Evolutionary conservation across 495 filamentous ascomycete species (phyloP), one percentile per base, ranked within the genome.

Genomic region (Parathielavia hyrcaniae): DNA sequence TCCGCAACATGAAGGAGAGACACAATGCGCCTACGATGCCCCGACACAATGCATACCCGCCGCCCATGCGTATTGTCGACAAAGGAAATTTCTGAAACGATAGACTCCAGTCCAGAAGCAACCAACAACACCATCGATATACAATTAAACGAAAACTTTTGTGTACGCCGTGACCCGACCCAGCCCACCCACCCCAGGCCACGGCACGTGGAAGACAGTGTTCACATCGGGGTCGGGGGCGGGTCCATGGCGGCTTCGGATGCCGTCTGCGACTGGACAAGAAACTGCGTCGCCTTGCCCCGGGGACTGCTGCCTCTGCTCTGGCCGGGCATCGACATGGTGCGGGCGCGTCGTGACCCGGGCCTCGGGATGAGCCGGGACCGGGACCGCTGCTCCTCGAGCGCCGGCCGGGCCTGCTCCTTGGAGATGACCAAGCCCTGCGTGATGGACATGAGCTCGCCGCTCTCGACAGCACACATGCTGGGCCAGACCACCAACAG

Each of bases 361-460:
- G 66, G 64, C 34, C 66, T 46, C 11, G 64, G 49, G 20, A 63
- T 62, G 34, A 64, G 46, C 7, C 64, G 41, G 0, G 57, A 55
- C 9, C 64, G 50, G 8, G 61, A 45, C 0, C 69, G 53, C 13
- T 66, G 63, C 55, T 72, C 69, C 51, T 70, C 68, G 38, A 70
- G 59, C 2, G 69, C 69, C 0, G 69, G 64, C 1, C 69, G 66
- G 0, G 69, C 69, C 59, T 72, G 69, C 44, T 72, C 68, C 60
- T 72, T 72, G 56, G 68, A 69, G 41, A 72, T 72, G 14, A 72
- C 69, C 26, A 72, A 53, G 0, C 69, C 69, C 48, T 72, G 69
- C 1, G 69, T 72, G 57, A 72, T 72, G 53, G 62, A 66, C 57
- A 68, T 65, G 26, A 71, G 61, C 22, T 71, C 69, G 34, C 69